phyloP scores from a whole-genome alignment of 257 asterid species.

The Ligustrum vulgare region DNA sequence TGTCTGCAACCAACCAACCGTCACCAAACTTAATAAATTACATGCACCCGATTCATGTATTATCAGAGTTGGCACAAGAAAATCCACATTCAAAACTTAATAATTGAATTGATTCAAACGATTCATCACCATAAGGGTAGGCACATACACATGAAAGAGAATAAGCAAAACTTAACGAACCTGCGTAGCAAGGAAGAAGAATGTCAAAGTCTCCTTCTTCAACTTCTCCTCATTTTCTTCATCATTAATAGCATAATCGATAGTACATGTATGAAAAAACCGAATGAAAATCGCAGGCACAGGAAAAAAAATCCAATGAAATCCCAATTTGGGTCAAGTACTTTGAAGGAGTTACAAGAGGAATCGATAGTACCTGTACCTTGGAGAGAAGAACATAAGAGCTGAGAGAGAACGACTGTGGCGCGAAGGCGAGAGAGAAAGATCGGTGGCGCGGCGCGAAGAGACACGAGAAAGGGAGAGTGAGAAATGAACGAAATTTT shows the following conservation, averaged over 20 bases:
- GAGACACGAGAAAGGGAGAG: too few species aligned
- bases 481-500: too few species aligned
- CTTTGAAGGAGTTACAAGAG: too few species aligned
- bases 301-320: too few species aligned
- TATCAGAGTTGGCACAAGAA: slow-evolving; percentile 21
- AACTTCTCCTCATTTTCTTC: slow-evolving; percentile 90
- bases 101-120: background rate
- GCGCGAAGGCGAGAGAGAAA: too few species aligned
- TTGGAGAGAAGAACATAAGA: too few species aligned
- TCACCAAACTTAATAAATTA: slow-evolving; percentile 42
- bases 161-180: slow-evolving; percentile 30
- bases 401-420: too few species aligned
- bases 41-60: slow-evolving; percentile 9
- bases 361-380: too few species aligned
- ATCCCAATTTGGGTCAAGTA: too few species aligned
- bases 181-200: slow-evolving; percentile 96
- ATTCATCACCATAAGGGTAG: background rate
- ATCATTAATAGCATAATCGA: slow-evolving; percentile 95
- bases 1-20: slow-evolving; percentile 66
- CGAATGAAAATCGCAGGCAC: too few species aligned
- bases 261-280: too few species aligned
- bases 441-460: too few species aligned
- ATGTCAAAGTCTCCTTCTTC: slow-evolving; percentile 72
- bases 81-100: background rate
- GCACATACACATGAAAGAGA: background rate